Evolutionary conservation across 192 early-diverging fungal species (phyloP).

Genomic region (Mortierella hygrophila): DNA sequence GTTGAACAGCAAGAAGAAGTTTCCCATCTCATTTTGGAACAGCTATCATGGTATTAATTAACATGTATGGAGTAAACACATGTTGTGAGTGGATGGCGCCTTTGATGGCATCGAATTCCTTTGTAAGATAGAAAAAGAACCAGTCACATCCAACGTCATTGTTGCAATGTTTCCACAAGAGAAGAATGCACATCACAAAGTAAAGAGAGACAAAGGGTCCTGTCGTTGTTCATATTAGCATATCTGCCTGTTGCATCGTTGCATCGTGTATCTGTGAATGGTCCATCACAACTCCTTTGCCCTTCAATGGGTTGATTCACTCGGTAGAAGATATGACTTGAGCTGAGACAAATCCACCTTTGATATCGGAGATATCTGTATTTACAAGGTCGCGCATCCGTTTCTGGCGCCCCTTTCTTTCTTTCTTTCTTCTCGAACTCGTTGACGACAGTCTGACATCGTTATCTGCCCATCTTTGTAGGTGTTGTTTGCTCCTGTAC

Average conservation of each 20-base stretch:
- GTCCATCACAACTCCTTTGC: background rate
- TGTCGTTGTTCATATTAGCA: background rate
- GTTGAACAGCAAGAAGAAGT: constrained; percentile 85
- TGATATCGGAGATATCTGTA: background rate
- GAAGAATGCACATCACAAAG: background rate
- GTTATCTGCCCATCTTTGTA: no score
- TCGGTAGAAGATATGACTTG: background rate
- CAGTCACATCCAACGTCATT: background rate
- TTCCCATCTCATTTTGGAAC: constrained; percentile 87
- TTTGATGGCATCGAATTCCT: background rate
- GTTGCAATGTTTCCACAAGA: background rate
- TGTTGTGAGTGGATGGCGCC: background rate
- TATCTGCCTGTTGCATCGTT: background rate
- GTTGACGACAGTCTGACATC: no score
- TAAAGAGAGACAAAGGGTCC: background rate
- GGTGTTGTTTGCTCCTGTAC: no score
- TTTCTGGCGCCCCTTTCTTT: background rate
- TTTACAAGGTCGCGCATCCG: background rate
- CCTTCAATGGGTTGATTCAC: background rate
- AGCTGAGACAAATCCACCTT: background rate
- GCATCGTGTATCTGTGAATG: background rate
- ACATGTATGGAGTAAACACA: background rate
- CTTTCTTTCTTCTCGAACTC: background rate
- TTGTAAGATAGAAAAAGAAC: background rate
- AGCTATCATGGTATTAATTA: constrained; percentile 43